Conservation (phyloP, 2,329 filamentous ascomycete species). For the Fusarium sp. region DNA sequence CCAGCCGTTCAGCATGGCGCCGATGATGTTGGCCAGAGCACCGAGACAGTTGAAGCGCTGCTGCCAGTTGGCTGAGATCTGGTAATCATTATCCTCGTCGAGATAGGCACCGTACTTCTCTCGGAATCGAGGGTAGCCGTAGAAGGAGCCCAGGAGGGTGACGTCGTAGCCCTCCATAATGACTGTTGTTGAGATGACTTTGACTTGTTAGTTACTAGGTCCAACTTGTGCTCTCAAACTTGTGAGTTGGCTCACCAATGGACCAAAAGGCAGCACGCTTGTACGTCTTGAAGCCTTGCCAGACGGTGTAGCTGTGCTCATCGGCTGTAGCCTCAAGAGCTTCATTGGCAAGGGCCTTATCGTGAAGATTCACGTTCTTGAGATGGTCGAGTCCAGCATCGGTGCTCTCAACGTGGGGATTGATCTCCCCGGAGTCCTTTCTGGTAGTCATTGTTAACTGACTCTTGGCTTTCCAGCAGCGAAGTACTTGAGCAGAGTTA, state of each 20-base stretch:
- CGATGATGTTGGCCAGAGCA: conserved; percentile 56
- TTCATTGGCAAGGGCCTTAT: conserved; percentile 56
- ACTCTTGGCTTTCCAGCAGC: conserved; percentile 13
- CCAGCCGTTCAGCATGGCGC: conserved; percentile 59
- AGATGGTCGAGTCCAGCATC: conserved; percentile 51
- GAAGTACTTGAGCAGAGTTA: conserved; percentile 9
- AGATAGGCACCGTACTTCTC: conserved; percentile 57
- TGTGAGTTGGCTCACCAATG: conserved; percentile 48
- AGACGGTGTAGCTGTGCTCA: conserved; percentile 55
- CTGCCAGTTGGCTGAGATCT: conserved; percentile 67
- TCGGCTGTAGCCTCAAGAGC: conserved; percentile 55
- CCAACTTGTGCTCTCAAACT: neutral
- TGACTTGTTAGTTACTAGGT: conserved; percentile 6
- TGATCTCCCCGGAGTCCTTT: conserved; percentile 36
- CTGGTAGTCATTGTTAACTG: conserved; percentile 42
- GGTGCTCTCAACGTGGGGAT: conserved; percentile 51
- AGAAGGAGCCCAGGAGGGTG: conserved; percentile 62
- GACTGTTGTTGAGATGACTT: conserved; percentile 60
- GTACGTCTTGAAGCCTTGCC: conserved; percentile 57
- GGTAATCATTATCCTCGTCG: conserved; percentile 55
- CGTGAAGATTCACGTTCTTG: conserved; percentile 52
- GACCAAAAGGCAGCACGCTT: conserved; percentile 58
- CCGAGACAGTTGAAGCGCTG: conserved; percentile 59
- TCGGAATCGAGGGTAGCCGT: conserved; percentile 58
- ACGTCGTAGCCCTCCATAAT: conserved; percentile 67